Evolutionary conservation across 305 asterid species (phyloP).

Genomic region (Plantago lanceolata): DNA sequence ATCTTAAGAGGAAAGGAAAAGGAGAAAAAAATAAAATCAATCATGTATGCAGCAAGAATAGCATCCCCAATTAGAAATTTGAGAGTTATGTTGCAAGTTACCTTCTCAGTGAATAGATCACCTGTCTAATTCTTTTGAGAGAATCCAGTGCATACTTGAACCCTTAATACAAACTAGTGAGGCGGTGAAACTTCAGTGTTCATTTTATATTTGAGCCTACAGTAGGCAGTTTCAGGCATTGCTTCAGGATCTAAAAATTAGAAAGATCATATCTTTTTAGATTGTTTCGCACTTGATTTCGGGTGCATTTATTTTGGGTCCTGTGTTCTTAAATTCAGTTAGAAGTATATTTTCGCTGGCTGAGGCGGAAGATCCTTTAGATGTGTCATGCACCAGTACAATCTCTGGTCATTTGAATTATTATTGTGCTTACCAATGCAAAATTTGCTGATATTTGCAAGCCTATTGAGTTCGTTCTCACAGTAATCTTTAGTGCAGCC

Average conservation of each 20-base stretch:
- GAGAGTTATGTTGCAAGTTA: neutral
- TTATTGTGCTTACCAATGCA: neutral
- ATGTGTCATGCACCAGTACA: neutral
- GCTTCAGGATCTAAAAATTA: too few species aligned
- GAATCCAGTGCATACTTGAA: neutral
- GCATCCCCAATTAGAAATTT: neutral
- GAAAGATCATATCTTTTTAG: neutral
- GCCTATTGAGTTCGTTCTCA: neutral
- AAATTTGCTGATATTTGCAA: neutral
- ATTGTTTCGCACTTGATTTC: neutral
- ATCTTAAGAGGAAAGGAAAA: neutral
- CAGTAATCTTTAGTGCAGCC: neutral
- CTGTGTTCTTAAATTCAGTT: conserved; percentile 1
- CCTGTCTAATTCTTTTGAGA: neutral
- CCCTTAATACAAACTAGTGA: neutral
- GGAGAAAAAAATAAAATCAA: neutral
- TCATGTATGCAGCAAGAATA: neutral
- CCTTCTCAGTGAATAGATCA: neutral
- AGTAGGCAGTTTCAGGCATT: too few species aligned
- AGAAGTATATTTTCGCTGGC: conserved; percentile 1
- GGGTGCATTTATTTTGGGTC: neutral
- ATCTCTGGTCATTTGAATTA: neutral
- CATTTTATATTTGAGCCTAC: too few species aligned
- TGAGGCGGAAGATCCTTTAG: neutral
- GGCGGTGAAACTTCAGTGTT: too few species aligned